These are phyloP conservation scores for Aphanomyces invadans DNA, from an alignment of 352 stramenopile genomes.

Conservation along the genomic window DNA sequence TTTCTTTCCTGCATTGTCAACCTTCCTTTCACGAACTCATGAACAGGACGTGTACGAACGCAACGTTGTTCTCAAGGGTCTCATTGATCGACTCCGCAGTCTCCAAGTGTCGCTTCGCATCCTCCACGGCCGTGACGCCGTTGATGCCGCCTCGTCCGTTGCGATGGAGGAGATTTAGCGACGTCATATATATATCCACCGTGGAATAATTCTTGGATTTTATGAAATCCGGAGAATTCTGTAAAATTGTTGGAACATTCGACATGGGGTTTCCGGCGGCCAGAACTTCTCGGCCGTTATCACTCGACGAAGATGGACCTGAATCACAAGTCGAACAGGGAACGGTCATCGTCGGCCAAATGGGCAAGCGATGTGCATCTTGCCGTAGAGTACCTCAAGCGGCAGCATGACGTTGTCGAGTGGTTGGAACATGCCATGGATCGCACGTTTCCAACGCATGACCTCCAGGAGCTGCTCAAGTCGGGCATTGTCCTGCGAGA, in stretches of 20 bases:
- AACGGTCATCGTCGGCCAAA: slow-evolving; percentile 6
- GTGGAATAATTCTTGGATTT: background rate
- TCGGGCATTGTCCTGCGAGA: slow-evolving; percentile 72
- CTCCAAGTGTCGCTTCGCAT: slow-evolving; percentile 70
- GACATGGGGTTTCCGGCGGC: too few relatives aligned
- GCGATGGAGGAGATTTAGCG: slow-evolving; percentile 21
- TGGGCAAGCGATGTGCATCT: background rate
- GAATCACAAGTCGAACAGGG: background rate
- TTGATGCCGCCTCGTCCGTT: background rate
- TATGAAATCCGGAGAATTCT: too few relatives aligned
- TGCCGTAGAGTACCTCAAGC: slow-evolving; percentile 4
- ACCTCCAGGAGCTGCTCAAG: slow-evolving; percentile 34
- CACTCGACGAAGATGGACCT: background rate
- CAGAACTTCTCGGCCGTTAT: background rate
- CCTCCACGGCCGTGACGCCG: slow-evolving; percentile 38
- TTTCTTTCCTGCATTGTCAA: background rate
- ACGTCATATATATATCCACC: background rate
- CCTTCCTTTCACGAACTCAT: background rate
- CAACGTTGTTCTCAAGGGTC: slow-evolving; percentile 78
- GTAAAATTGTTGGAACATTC: too few relatives aligned
- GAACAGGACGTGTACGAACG: slow-evolving; percentile 71
- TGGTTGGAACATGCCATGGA: background rate
- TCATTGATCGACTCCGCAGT: slow-evolving; percentile 70
- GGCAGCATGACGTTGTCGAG: slow-evolving; percentile 1
- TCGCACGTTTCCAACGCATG: background rate